Conservation (phyloP, 352 stramenopile species). For the Lagenidium giganteum region DNA sequence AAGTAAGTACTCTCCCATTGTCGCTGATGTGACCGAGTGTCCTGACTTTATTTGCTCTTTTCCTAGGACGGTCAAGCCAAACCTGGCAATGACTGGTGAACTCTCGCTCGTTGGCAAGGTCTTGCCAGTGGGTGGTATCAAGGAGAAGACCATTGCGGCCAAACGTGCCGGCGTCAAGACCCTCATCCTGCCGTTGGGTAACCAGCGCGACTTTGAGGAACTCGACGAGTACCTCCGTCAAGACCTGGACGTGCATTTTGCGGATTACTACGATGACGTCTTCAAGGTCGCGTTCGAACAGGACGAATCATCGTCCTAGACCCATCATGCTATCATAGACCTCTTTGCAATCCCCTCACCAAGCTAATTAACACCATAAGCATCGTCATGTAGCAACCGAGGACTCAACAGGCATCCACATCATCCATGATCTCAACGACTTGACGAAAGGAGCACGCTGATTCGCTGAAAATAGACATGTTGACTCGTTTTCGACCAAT, state of each 20-base stretch:
- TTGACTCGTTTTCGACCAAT: too few relatives aligned
- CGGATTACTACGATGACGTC: constrained; percentile 96
- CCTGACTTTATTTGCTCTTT: not conserved
- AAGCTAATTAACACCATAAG: too few relatives aligned
- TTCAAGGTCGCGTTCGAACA: constrained; percentile 92
- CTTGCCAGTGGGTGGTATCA: constrained; percentile 98
- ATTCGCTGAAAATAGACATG: not conserved
- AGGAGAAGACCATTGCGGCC: constrained; percentile 99
- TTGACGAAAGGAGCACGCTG: too few relatives aligned
- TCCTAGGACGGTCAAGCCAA: constrained; percentile 83
- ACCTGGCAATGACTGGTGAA: constrained; percentile 98
- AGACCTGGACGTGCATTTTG: constrained; percentile 95
- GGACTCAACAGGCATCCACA: too few relatives aligned
- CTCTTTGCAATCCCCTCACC: too few relatives aligned
- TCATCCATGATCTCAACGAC: too few relatives aligned
- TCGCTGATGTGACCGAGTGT: not conserved
- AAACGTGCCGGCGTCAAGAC: constrained; percentile 93
- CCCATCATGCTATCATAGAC: too few relatives aligned
- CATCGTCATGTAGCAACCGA: too few relatives aligned
- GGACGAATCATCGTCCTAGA: too few relatives aligned
- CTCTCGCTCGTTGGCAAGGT: constrained; percentile 97
- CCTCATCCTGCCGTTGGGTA: constrained; percentile 92
- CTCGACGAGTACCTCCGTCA: constrained; percentile 97
- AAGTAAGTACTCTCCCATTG: constrained; percentile 43
- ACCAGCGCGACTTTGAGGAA: constrained; percentile 96